Base-by-base conservation (phyloP, 768 basidiomycete genomes). In the Pisolithus albus region DNA sequence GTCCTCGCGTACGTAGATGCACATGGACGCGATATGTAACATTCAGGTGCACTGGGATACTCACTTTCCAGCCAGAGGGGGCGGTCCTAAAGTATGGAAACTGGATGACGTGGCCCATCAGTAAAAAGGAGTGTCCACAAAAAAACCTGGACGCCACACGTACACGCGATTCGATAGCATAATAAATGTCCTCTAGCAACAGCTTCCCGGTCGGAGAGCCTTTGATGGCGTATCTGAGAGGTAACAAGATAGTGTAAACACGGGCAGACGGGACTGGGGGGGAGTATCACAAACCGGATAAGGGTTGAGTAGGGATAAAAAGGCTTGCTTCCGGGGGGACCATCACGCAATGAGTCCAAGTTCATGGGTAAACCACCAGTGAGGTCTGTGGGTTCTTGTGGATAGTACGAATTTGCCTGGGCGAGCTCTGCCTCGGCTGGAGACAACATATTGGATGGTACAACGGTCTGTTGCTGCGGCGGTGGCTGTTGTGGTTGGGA, bases 291-390 rank as follows among this genome's bases (percentile, higher is more conserved):
- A 51, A 65, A 90, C 89, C 89, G 82, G 62, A 92, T 92, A 49
- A 92, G 80, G 32, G 89, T 92, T 3, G 89, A 92, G 64, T 92
- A 92, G 2, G 89, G 90, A 62, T 92, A 92, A 62, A 92, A 91
- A 6, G 89, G 89, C 66, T 92, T 92, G 65, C 82, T 88, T 44
- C 90, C 89, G 7, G 90, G 88, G 2, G 89, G 90, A 0, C 90
- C 88, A 63, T 92, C 89, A 49, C 89, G 77, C 51, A 92, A 74
- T 3, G 89, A 91, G 67, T 90, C 88, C 23, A 92, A 83, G 62
- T 88, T 92, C 62, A 92, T 88, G 47, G 88, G 88, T 30, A 90
- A 75, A 21, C 88, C 88, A 21, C 88, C 88, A 7, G 87, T 87
- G 55, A 90, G 77, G 73, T 91, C 88, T 62, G 76, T 83, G 55